These are phyloP conservation scores for Coelomomyces lativittatus DNA, from an alignment of 371 early-diverging fungal species.

Conservation along the genomic window DNA sequence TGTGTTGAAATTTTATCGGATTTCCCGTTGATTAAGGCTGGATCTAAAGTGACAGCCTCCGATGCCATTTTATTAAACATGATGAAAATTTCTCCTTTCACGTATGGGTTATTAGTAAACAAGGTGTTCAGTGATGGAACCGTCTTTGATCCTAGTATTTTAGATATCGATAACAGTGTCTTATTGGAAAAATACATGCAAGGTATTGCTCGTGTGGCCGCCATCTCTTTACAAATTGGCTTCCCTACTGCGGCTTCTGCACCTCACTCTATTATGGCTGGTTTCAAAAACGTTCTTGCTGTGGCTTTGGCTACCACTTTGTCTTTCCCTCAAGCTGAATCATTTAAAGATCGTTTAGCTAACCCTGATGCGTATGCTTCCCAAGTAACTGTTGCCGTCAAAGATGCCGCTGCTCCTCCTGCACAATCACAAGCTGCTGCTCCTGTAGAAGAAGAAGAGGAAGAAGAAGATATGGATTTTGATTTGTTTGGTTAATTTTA, in stretches of 20 bases:
- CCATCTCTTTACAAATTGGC: constrained; percentile 81
- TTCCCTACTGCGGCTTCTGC: constrained; percentile 91
- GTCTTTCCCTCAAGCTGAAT: constrained; percentile 76
- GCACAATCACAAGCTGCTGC: constrained; percentile 34
- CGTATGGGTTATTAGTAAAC: constrained; percentile 90
- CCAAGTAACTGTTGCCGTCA: too few relatives aligned
- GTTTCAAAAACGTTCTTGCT: constrained; percentile 86
- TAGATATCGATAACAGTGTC: constrained; percentile 79
- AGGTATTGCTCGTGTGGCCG: constrained; percentile 72
- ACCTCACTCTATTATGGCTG: constrained; percentile 90
- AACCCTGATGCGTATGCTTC: constrained; percentile 70
- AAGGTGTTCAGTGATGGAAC: constrained; percentile 89
- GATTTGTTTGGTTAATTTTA: constrained; percentile 1
- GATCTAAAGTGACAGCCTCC: constrained; percentile 93
- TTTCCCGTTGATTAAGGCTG: constrained; percentile 75
- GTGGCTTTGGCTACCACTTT: constrained; percentile 82
- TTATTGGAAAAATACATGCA: constrained; percentile 60
- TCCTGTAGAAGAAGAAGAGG: constrained; percentile 16
- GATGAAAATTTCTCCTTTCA: constrained; percentile 99
- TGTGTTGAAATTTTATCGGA: constrained; percentile 98
- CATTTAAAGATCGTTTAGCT: constrained; percentile 75
- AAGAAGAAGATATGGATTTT: constrained; percentile 54
- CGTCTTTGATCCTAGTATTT: constrained; percentile 70
- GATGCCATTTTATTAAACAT: constrained; percentile 97
- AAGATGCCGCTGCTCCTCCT: constrained; percentile 39